Evolutionary conservation across 1,284 basidiomycete genomes (phyloP).

Genomic region (Ceratorhiza oryzae-sativae): DNA sequence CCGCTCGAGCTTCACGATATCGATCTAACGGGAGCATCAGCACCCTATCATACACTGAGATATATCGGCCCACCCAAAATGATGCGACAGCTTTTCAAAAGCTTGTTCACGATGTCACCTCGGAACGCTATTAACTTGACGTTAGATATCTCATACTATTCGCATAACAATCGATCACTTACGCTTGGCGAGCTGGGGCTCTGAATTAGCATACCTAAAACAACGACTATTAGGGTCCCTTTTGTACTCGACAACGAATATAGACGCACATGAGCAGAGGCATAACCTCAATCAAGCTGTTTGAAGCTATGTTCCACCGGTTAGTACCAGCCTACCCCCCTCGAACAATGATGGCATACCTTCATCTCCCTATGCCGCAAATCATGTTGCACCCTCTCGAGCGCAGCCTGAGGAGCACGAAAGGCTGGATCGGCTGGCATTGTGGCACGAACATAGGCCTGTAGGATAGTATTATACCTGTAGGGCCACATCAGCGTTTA

Average conservation of each 20-base stretch:
- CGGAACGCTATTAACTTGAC: slow-evolving; percentile 42
- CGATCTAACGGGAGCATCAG: slow-evolving; percentile 42
- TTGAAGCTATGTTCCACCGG: slow-evolving; percentile 45
- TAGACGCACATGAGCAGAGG: slow-evolving; percentile 48
- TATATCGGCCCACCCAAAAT: slow-evolving; percentile 43
- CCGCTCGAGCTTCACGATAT: slow-evolving; percentile 46
- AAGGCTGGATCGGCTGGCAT: slow-evolving; percentile 43
- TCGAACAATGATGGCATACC: neutral
- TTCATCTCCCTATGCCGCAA: slow-evolving; percentile 48
- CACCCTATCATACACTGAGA: neutral
- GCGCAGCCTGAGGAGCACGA: slow-evolving; percentile 45
- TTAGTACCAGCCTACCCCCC: neutral
- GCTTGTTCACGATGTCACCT: slow-evolving; percentile 42
- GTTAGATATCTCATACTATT: neutral
- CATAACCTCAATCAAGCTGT: slow-evolving; percentile 47
- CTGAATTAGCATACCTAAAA: slow-evolving; percentile 47
- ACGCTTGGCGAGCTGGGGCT: slow-evolving; percentile 44
- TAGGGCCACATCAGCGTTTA: slow-evolving; percentile 37
- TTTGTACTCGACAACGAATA: neutral
- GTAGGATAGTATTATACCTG: slow-evolving; percentile 48
- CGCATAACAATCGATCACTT: neutral
- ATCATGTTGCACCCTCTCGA: slow-evolving; percentile 48
- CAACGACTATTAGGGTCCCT: neutral
- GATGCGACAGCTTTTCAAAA: slow-evolving; percentile 47
- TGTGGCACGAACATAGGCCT: slow-evolving; percentile 47